Percentiles rank a stretch among this genome's conserved stretches.
Evolutionary conservation across 2,329 filamentous ascomycete species (phyloP).

Genomic region (Colletotrichum sojae): DNA sequence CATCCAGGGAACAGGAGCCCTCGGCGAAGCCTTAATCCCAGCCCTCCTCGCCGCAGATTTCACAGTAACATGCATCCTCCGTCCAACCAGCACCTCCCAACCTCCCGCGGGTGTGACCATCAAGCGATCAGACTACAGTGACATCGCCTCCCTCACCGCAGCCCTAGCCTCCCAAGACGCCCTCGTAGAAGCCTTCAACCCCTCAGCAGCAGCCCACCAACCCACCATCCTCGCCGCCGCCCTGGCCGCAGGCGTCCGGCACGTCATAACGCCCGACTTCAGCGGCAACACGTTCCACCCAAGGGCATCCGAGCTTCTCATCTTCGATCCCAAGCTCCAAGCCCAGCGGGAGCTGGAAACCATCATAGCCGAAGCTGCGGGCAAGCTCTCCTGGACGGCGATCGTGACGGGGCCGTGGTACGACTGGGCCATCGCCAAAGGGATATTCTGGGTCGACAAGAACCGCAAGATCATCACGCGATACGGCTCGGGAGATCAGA

Average conservation of each 20-base stretch:
- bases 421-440: slow-evolving; percentile 43
- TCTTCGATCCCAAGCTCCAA: slow-evolving; percentile 40
- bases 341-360: slow-evolving; percentile 46
- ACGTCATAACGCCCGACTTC: slow-evolving; percentile 45
- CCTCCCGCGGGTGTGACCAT: slow-evolving; percentile 53
- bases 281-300: slow-evolving; percentile 43
- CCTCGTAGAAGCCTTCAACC: slow-evolving; percentile 49
- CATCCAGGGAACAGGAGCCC: slow-evolving; percentile 3
- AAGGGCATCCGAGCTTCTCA: slow-evolving; percentile 28
- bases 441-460: slow-evolving; percentile 42
- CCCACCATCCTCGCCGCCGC: slow-evolving; percentile 41
- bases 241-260: slow-evolving; percentile 38
- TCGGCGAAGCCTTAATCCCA: slow-evolving; percentile 17
- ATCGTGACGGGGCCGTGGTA: slow-evolving; percentile 43
- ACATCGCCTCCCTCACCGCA: slow-evolving; percentile 50
- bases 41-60: slow-evolving; percentile 10
- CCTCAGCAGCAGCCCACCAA: slow-evolving; percentile 42
- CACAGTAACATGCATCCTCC: slow-evolving; percentile 8
- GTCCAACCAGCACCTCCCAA: background rate
- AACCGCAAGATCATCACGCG: slow-evolving; percentile 34
- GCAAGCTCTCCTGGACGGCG: slow-evolving; percentile 42
- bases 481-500: slow-evolving; percentile 31
- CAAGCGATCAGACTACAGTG: slow-evolving; percentile 61
- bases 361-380: background rate
- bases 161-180: slow-evolving; percentile 50